These are phyloP conservation scores for Lentinula novae-zelandiae DNA, from an alignment of 1,284 basidiomycete genomes.

Conservation along the genomic window DNA sequence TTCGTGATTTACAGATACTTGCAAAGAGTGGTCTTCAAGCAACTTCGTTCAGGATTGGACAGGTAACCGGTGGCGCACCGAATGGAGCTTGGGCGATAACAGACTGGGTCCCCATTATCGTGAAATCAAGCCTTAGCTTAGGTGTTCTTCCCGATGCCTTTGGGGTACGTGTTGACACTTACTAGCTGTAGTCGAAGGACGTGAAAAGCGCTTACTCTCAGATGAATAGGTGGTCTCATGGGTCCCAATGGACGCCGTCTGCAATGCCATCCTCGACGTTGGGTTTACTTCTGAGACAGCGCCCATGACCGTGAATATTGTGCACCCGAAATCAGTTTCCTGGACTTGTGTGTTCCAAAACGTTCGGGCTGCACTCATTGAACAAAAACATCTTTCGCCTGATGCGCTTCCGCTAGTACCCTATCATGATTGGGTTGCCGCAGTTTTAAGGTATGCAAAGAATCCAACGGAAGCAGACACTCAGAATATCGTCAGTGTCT, in stretches of 20 bases:
- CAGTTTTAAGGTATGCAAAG: conserved; percentile 14
- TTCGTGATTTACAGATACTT: conserved; percentile 5
- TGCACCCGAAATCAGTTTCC: conserved; percentile 23
- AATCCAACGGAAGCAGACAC: neutral
- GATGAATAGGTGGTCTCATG: conserved; percentile 21
- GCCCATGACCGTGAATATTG: conserved; percentile 23
- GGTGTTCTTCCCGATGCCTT: conserved; percentile 17
- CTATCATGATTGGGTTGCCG: conserved; percentile 22
- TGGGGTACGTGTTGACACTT: conserved; percentile 3
- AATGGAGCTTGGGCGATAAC: conserved; percentile 21
- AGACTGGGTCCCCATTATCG: conserved; percentile 21
- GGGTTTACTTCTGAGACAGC: conserved; percentile 13
- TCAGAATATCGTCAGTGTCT: conserved; percentile 7
- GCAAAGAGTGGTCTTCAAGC: conserved; percentile 12
- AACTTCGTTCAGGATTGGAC: conserved; percentile 20
- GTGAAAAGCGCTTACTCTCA: neutral
- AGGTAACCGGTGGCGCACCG: conserved; percentile 20
- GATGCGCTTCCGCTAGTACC: conserved; percentile 20
- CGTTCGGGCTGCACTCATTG: conserved; percentile 17
- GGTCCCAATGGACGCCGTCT: conserved; percentile 26
- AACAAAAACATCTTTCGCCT: neutral
- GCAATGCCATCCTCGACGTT: conserved; percentile 21
- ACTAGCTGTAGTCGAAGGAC: too few relatives aligned
- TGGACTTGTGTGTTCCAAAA: conserved; percentile 22
- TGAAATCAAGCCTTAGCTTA: conserved; percentile 19